A percentile compares a stretch with the other conserved stretches of the same genome.
Conservation (phyloP, 2,329 filamentous ascomycete species). For the Paraphaeosphaeria sporulosa region DNA sequence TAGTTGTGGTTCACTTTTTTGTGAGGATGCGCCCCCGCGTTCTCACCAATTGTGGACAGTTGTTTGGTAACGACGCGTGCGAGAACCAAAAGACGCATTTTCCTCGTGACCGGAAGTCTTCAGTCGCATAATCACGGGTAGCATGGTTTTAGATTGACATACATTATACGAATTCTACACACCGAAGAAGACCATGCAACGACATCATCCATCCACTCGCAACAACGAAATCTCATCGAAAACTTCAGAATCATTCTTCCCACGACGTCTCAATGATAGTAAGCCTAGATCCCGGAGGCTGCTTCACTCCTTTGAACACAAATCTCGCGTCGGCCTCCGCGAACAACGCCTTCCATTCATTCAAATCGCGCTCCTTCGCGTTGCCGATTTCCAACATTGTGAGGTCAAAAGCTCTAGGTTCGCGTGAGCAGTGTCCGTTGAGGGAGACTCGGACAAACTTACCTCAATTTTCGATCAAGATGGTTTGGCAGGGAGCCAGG, state of each 20-base stretch:
- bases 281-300: slow-evolving; percentile 15
- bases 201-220: not conserved
- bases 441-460: too few relatives aligned
- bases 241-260: not conserved
- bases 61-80: not conserved
- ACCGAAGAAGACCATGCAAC: too few relatives aligned
- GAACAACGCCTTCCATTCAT: not conserved
- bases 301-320: slow-evolving; percentile 31
- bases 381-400: slow-evolving; percentile 58
- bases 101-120: not conserved
- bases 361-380: slow-evolving; percentile 29
- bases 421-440: slow-evolving; percentile 2
- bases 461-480: too few relatives aligned
- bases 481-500: too few relatives aligned
- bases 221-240: not conserved
- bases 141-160: too few relatives aligned
- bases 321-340: slow-evolving; percentile 28
- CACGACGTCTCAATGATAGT: slow-evolving; percentile 4
- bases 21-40: too few relatives aligned
- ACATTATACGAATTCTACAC: too few relatives aligned
- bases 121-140: not conserved
- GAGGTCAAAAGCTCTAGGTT: slow-evolving; percentile 46
- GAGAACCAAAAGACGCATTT: not conserved
- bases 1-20: not conserved
- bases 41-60: not conserved